Base-by-base conservation (phyloP, 73 alveolate species). In the Paramecium biaurelia region DNA sequence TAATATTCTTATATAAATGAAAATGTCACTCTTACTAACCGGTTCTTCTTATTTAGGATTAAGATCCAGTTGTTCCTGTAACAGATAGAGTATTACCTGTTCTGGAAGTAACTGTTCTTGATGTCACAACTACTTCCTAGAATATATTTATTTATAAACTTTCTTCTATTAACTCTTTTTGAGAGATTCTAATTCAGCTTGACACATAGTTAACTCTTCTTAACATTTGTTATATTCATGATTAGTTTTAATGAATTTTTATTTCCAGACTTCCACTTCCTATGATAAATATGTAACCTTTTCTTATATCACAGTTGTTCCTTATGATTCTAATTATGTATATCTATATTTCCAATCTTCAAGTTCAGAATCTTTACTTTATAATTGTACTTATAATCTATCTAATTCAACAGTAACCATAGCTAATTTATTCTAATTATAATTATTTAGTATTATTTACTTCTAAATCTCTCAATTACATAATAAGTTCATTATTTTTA, bases 201-300 rank as follows among this genome's bases (percentile, higher is more conserved):
- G 43, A 47, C 70, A 41, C 90, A 79, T 79, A 79, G 70, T 79
- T 14, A 79, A 79, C 20, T 79, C 90, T 43, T 41, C 90, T 47
- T 47, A 43, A 42, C 76, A 41, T 42, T 38, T 23, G 14, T 79
- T 79, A 12, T 43, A 47, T 42, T 79, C 90, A 42, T 79, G 90
- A 79, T 79, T 79, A 5, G 90, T 57, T 11, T 79, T 79, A 23
- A 43, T 47, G 37, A 79, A 79, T 18, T 79, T 79, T 34, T 24
- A 43, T 79, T 47, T 79, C 90, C 90, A 79, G 12, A 43, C 76
- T 79, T 79, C 76, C 0, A 47, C 90, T 43, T 79, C 90, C 18
- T 79, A 23, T 24, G 76, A 41, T 10, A 43, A 23, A 43, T 79
- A 41, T 79, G 76, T 79, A 2, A 79, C 74, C 14, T 47, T 79